Evolutionary conservation across 768 basidiomycete species (phyloP).

Genomic region (Daedalea quercina): DNA sequence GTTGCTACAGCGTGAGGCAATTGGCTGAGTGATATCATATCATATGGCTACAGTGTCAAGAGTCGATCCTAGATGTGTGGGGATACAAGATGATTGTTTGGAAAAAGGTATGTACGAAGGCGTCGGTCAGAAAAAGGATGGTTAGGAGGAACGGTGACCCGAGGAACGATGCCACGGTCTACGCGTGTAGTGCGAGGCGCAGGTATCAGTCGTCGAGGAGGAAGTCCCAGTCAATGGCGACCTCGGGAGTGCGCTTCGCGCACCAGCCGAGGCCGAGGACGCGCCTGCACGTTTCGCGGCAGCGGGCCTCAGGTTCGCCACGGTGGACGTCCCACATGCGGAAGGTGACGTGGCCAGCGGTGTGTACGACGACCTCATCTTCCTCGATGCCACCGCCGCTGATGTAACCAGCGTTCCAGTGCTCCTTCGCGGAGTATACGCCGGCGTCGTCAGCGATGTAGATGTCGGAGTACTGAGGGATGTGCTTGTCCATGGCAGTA

Average conservation of each 20-base stretch:
- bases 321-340: slow-evolving; percentile 77
- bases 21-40: too few relatives aligned
- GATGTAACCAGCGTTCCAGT: slow-evolving; percentile 6
- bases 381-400: slow-evolving; percentile 27
- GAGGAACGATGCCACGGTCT: not conserved
- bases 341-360: slow-evolving; percentile 57
- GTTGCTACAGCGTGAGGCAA: not conserved
- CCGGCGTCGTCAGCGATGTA: slow-evolving; percentile 16
- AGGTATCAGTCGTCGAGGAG: slow-evolving; percentile 53
- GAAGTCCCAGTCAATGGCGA: slow-evolving; percentile 70
- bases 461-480: slow-evolving; percentile 16
- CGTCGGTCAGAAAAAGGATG: not conserved
- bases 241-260: slow-evolving; percentile 45
- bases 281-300: slow-evolving; percentile 54
- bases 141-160: not conserved
- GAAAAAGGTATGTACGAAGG: not conserved
- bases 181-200: not conserved
- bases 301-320: slow-evolving; percentile 53
- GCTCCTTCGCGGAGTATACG: slow-evolving; percentile 11
- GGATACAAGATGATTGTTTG: not conserved
- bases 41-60: not conserved
- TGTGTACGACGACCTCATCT: slow-evolving; percentile 59
- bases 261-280: slow-evolving; percentile 46
- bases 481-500: slow-evolving; percentile 12
- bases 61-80: not conserved